Conservation (phyloP, 2,329 filamentous ascomycete species). For the Ambrosiella xylebori region DNA sequence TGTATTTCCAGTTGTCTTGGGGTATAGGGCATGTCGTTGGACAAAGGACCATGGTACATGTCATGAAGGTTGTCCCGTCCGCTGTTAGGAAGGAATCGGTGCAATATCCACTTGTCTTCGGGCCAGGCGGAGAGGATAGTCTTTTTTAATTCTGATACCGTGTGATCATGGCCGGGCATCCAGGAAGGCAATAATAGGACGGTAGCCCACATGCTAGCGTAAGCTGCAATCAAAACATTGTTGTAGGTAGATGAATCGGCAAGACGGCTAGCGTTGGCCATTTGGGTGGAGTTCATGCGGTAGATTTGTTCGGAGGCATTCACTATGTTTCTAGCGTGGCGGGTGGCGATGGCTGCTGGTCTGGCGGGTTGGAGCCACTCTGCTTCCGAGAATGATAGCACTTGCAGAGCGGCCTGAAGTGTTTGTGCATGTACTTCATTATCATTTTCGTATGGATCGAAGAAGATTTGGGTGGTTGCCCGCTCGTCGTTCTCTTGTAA, state of each 20-base stretch:
- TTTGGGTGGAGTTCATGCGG: neutral
- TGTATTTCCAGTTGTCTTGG: conserved; percentile 22
- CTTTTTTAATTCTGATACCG: neutral
- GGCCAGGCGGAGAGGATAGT: neutral
- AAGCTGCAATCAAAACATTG: conserved; percentile 3
- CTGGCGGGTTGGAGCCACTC: conserved; percentile 46
- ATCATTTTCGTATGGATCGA: neutral
- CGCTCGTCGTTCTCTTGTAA: neutral
- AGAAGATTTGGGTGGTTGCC: neutral
- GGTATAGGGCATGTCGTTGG: conserved; percentile 9
- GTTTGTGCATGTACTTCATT: neutral
- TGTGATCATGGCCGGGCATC: neutral
- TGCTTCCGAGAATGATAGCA: conserved; percentile 25
- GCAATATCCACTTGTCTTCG: conserved; percentile 13
- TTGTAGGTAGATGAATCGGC: neutral
- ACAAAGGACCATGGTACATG: conserved; percentile 14
- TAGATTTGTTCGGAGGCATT: conserved; percentile 10
- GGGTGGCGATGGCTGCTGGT: conserved; percentile 50
- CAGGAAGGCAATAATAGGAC: conserved; percentile 3
- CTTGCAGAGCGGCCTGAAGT: conserved; percentile 19
- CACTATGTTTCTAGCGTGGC: conserved; percentile 34
- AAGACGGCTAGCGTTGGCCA: conserved; percentile 2
- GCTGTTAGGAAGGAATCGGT: conserved; percentile 4
- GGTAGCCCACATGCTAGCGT: conserved; percentile 9
- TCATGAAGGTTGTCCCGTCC: neutral